phyloP scores from a whole-genome alignment of 108 stramenopile genomes.

The Pseudonitzschia multistriata region DNA sequence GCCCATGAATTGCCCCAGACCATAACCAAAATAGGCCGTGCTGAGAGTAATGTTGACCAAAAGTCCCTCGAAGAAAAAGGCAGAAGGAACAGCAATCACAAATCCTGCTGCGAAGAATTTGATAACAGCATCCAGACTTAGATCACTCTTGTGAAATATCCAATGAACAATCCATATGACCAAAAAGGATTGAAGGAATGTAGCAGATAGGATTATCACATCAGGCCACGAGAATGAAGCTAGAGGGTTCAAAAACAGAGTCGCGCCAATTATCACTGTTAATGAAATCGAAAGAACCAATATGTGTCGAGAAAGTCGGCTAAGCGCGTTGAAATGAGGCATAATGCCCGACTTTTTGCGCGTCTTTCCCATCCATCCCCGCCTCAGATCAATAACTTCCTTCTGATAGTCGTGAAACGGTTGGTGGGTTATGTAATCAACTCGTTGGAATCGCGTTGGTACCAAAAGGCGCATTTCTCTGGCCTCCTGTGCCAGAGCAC shows the following conservation, averaged over 20 bases:
- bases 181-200: conserved; percentile 74
- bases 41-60: conserved; percentile 54
- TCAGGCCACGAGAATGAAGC: conserved; percentile 76
- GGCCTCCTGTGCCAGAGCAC: conserved; percentile 86
- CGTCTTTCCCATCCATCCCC: conserved; percentile 62
- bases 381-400: conserved; percentile 69
- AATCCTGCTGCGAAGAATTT: conserved; percentile 88
- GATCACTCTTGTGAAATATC: conserved; percentile 83
- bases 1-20: conserved; percentile 29
- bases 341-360: conserved; percentile 47
- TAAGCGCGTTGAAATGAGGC: conserved; percentile 73
- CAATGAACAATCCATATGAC: conserved; percentile 78
- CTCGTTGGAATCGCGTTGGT: conserved; percentile 72
- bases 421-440: conserved; percentile 86
- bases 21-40: conserved; percentile 44
- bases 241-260: conserved; percentile 60
- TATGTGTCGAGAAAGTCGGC: conserved; percentile 71
- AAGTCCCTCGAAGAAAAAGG: conserved; percentile 74
- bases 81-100: conserved; percentile 69
- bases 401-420: conserved; percentile 84
- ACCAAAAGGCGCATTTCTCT: conserved; percentile 74
- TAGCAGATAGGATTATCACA: conserved; percentile 65
- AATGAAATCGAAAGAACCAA: conserved; percentile 43
- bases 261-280: conserved; percentile 37
- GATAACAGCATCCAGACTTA: conserved; percentile 85